Evolutionary conservation across 2,329 filamentous ascomycete species (phyloP).

Genomic region (Capronia americana): DNA sequence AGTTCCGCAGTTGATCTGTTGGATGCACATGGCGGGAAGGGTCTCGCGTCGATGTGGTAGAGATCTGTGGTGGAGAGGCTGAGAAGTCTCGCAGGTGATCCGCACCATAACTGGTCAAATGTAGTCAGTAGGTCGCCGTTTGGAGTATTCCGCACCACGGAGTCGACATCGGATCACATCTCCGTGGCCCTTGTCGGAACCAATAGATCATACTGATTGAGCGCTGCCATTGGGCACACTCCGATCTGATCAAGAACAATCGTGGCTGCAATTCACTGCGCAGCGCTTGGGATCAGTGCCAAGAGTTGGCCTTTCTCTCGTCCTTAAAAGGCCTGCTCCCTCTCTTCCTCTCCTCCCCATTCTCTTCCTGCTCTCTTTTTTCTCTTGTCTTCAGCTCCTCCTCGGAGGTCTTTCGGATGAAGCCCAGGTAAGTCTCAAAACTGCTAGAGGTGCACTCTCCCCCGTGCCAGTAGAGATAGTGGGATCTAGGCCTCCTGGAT

Average conservation of each 20-base stretch:
- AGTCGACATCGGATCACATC: background rate
- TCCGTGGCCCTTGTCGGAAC: background rate
- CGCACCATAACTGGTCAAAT: background rate
- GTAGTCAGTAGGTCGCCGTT: background rate
- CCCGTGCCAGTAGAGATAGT: slow-evolving; percentile 2
- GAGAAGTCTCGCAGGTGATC: background rate
- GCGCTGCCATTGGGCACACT: background rate
- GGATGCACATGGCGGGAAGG: background rate
- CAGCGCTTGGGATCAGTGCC: background rate
- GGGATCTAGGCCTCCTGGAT: background rate
- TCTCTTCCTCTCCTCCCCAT: background rate
- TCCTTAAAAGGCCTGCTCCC: background rate
- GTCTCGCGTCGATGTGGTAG: background rate
- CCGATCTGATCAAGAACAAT: background rate
- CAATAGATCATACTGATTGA: background rate
- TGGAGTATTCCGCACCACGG: background rate
- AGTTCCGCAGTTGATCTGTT: background rate
- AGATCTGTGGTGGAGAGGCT: background rate
- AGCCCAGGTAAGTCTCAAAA: slow-evolving; percentile 4
- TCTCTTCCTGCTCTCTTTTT: background rate
- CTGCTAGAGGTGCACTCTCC: slow-evolving; percentile 2
- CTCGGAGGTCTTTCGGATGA: slow-evolving; percentile 13
- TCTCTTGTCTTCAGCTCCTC: background rate
- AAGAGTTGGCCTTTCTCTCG: background rate
- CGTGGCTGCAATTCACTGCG: background rate